Percentiles rank a stretch among this genome's conserved stretches.
phyloP scores from a whole-genome alignment of 495 filamentous ascomycete species.

The Penicillium longicatenatum region DNA sequence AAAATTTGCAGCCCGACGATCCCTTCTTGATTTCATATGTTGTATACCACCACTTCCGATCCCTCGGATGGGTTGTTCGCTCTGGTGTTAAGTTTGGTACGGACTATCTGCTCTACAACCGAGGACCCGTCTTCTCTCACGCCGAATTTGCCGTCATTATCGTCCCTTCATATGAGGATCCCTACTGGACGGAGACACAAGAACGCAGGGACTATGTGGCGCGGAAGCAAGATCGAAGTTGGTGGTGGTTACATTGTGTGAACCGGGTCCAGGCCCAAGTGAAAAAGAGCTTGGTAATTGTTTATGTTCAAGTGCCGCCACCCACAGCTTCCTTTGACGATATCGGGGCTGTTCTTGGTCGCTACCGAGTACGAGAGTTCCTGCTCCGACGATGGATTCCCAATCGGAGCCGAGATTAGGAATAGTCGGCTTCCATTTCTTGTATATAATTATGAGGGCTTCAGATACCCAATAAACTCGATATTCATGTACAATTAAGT shows the following conservation, averaged over 20 bases:
- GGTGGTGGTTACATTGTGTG: constrained; percentile 92
- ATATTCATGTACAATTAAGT: background rate
- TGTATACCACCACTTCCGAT: constrained; percentile 95
- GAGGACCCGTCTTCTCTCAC: constrained; percentile 92
- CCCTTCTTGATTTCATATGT: constrained; percentile 84
- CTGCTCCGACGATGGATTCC: constrained; percentile 78
- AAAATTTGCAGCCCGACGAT: constrained; percentile 63
- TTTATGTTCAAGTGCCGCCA: constrained; percentile 88
- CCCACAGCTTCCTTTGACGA: constrained; percentile 53
- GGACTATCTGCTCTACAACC: constrained; percentile 90
- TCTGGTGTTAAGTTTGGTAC: constrained; percentile 92
- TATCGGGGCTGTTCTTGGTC: constrained; percentile 62
- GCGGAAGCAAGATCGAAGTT: constrained; percentile 57
- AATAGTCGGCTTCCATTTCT: background rate
- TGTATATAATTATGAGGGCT: constrained; percentile 11
- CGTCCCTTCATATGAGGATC: constrained; percentile 75
- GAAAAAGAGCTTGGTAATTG: constrained; percentile 81
- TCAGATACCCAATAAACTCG: constrained; percentile 9
- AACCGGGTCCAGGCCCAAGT: constrained; percentile 91
- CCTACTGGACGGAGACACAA: constrained; percentile 66
- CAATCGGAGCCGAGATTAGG: constrained; percentile 72
- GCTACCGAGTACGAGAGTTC: constrained; percentile 82
- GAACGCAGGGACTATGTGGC: constrained; percentile 49
- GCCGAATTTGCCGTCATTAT: constrained; percentile 89
- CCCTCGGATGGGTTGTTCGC: constrained; percentile 93